Evolutionary conservation across 192 early-diverging fungal genomes (phyloP).

Genomic region (Chytriomyces sp.): DNA sequence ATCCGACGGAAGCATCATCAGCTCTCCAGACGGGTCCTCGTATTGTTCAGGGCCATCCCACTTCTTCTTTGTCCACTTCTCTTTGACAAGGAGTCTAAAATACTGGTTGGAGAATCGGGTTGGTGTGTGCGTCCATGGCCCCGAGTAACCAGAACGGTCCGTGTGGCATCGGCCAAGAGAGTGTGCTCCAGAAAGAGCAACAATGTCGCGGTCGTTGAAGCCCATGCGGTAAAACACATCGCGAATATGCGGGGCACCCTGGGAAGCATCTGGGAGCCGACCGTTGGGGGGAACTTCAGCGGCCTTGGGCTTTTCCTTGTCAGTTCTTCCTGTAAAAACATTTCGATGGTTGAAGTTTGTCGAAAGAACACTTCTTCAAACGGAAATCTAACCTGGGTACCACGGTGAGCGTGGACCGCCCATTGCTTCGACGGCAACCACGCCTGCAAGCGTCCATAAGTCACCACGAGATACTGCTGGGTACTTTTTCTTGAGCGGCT

Average conservation of each 20-base stretch:
- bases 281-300: slow-evolving; percentile 63
- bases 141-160: slow-evolving; percentile 66
- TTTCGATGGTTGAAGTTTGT: not conserved
- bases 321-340: slow-evolving; percentile 47
- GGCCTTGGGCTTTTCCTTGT: slow-evolving; percentile 50
- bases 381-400: slow-evolving; percentile 50
- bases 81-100: slow-evolving; percentile 63
- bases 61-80: slow-evolving; percentile 64
- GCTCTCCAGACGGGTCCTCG: slow-evolving; percentile 70
- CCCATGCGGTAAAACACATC: slow-evolving; percentile 62
- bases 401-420: slow-evolving; percentile 69
- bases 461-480: slow-evolving; percentile 71
- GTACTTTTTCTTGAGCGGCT: slow-evolving; percentile 67
- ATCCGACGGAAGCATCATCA: slow-evolving; percentile 71
- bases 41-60: slow-evolving; percentile 85
- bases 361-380: not conserved
- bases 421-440: slow-evolving; percentile 71
- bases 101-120: slow-evolving; percentile 89
- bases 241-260: slow-evolving; percentile 63
- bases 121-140: slow-evolving; percentile 87
- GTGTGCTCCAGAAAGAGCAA: slow-evolving; percentile 55
- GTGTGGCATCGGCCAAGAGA: slow-evolving; percentile 58
- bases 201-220: slow-evolving; percentile 80
- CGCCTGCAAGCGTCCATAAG: slow-evolving; percentile 75
- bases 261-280: slow-evolving; percentile 70